Evolutionary conservation across 192 early-diverging fungal genomes (phyloP).

Genomic region (Backusella westeae): DNA sequence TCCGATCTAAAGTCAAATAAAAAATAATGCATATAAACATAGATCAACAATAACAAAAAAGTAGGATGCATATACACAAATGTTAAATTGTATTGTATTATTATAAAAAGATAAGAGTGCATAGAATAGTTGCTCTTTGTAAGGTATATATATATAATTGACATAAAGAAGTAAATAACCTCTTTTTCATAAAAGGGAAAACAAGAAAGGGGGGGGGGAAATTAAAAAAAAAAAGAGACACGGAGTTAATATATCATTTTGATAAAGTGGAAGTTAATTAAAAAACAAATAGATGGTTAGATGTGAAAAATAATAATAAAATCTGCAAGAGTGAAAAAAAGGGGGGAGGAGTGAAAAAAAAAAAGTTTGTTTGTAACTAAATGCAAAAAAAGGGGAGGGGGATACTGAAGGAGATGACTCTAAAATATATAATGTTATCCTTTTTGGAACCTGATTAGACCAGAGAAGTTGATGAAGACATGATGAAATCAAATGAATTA

Average conservation of each 20-base stretch:
- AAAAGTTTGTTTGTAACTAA: background rate
- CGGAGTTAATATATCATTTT: background rate
- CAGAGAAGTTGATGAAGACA: background rate
- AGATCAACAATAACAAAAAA: background rate
- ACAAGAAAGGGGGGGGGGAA: background rate
- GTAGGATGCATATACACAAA: background rate
- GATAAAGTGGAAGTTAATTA: background rate
- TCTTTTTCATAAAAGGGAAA: background rate
- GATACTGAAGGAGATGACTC: background rate
- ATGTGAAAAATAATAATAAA: conserved; percentile 4
- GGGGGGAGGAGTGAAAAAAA: background rate
- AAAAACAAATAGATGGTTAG: background rate
- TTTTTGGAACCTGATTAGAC: background rate
- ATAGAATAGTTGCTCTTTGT: background rate
- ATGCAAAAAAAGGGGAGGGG: background rate
- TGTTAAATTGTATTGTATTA: background rate
- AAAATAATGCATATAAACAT: background rate
- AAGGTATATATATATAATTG: background rate
- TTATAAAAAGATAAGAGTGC: background rate
- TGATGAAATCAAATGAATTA: background rate
- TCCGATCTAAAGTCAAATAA: conserved; percentile 31
- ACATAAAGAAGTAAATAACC: background rate
- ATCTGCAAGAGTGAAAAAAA: background rate
- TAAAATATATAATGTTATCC: background rate
- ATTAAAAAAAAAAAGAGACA: background rate